Base-by-base conservation (phyloP, 305 asterid genomes). In the Fraxinus ornus region DNA sequence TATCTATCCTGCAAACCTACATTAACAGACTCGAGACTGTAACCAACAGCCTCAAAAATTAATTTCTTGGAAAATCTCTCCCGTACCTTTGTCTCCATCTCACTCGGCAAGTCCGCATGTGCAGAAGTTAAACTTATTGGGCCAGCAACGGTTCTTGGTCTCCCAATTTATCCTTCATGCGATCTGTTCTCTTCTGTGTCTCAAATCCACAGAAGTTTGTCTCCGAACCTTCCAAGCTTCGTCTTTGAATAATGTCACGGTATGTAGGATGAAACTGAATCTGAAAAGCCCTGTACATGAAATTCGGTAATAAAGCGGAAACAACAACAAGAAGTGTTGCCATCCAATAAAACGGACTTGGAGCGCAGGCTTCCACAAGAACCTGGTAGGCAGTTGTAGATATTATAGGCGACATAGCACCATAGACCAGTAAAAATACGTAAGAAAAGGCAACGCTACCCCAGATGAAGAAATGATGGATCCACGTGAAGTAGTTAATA, bases 401-500 rank as follows among this genome's bases (percentile, higher is more conserved):
- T 74, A 88, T 52, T 6, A 26, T 33, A 10, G 99, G 93, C 1
- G 95, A 78, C 4, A 93, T 8, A 24, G 92, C 83, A 3, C 99
- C 99, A 24, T 91, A 96, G 5, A 90, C 76, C 1, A 93, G 80
- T 74, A 96, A 82, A 85, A 96, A 96, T 17, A 85, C 79, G 70
- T 94, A 93, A 98, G 98, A 96, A 79, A 88, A 77, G 2, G 87
- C 91, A 26, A 93, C 90, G 87, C 98, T 96, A 1, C 98, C 99
- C 98, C 98, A 94, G 82, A 96, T 94, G 92, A 94, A 88, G 72
- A 93, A 76, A 79, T 96, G 99, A 10, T 94, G 99, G 86, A 96
- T 92, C 98, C 98, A 94, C 8, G 99, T 94, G 86, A 96, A 93
- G 90, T 92, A 94, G 90, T 91, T 94, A n/a, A 96, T 89, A 12